Evolutionary conservation across 768 basidiomycete species (phyloP), one percentile per base, ranked within the genome.

Genomic region (Nidularia sp.): DNA sequence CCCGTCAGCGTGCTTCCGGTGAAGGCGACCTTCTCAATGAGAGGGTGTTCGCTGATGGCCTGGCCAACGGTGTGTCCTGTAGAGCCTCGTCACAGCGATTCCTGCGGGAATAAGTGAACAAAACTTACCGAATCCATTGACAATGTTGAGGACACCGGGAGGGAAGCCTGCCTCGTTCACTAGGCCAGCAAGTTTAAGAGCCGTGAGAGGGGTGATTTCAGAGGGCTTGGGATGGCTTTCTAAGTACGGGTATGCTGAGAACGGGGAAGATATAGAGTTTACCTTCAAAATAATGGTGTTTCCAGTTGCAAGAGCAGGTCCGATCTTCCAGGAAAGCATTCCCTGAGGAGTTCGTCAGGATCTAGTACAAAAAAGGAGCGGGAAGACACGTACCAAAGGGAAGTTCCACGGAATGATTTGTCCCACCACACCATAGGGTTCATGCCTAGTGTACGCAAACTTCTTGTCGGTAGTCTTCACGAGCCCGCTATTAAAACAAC

Each of bases 1-100:
- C 94, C 93, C 22, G 85, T 81, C 39, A 85, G 71, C 1, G 90
- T 90, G 53, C 86, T 88, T 2, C 92, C 93, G 0, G 93, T 96
- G 73, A 96, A 95, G 0, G 91, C 86, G 31, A 93, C 76, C 72
- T 88, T 88, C 54, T 81, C 77, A 57, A 90, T 69, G 9, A 58
- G 69, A 57, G 73, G 73, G 69, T 89, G 85, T 34, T 73, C 69
- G 4, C 76, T 62, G 18, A 95, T 84, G 12, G 89, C 89, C 8
- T 77, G 66, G 0, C 90, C 90, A 22, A 78, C 87, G 7, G 79
- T 84, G 47, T 72, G 59, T 34, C 44, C 32, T 18, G 31, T 22
- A 29, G 25, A 22, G 13, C 8, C 32, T 15, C 12, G 9, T 10
- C 9, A 33, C 25, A 10, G 8, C 45, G 22, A 8, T 10, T 9